Evolutionary conservation across 2,329 filamentous ascomycete genomes (phyloP), one percentile per base, ranked within the genome.

Genomic region (Sporothrix inflata): DNA sequence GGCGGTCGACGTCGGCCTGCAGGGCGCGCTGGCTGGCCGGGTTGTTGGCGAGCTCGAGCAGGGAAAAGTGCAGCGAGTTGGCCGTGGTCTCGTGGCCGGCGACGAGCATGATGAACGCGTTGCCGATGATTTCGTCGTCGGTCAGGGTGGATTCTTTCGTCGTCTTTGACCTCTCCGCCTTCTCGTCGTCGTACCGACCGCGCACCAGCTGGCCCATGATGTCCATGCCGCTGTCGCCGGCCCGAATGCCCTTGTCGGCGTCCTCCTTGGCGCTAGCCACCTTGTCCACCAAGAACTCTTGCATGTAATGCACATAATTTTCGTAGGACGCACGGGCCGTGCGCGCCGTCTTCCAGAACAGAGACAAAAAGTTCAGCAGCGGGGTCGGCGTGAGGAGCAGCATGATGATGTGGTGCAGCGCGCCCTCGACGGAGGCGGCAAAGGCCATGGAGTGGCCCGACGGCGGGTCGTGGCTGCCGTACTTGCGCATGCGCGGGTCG

Each of bases 21-120:
- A 95, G 81, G 7, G 84, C 84, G 30, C 87, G 85, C 78, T 96
- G 93, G 0, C 86, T 86, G 1, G 83, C 80, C 6, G 88, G 88
- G 76, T 90, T 86, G 76, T 89, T 86, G 16, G 92, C 92, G 6
- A 95, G 85, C 76, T 89, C 86, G 47, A 93, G 78, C 4, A 94
- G 81, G 1, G 89, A 85, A 78, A 92, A 94, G 81, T 94, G 91
- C 51, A 94, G 84, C 4, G 88, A 87, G 79, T 92, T 93, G 65
- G 92, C 92, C 1, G 92, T 92, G 1, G 92, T 94, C 80, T 96
- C 93, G 80, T 96, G 92, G 14, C 93, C 93, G 0, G 93, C 92
- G 1, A 94, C 84, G 73, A 88, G 84, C 80, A 90, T 88, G 76
- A 90, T 83, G 74, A 91, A 91, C 24, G 91, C 89, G 77, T 94